phyloP scores from a whole-genome alignment of 768 basidiomycete species.

The Paxillus ammoniavirescens region DNA sequence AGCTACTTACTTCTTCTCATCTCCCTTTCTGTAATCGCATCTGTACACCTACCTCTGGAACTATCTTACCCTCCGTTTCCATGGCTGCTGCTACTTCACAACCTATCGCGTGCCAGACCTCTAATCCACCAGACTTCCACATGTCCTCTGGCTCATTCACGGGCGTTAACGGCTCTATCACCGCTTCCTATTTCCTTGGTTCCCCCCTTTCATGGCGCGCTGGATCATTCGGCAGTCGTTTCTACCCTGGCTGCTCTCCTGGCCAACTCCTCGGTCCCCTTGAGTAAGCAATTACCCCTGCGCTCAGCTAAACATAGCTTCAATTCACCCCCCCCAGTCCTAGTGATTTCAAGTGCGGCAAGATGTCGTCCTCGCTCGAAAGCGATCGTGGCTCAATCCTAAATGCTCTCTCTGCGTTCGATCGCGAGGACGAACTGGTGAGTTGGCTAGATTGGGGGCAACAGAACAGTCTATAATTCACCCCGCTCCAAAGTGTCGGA shows the following conservation, averaged over 20 bases:
- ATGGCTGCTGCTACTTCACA: constrained; percentile 41
- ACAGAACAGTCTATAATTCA: background rate
- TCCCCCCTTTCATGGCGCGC: constrained; percentile 72
- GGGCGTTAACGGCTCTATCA: constrained; percentile 47
- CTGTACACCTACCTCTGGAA: constrained; percentile 1
- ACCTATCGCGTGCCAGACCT: constrained; percentile 42
- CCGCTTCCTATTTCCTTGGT: constrained; percentile 68
- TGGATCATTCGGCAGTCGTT: constrained; percentile 62
- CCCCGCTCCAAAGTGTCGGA: constrained; percentile 55
- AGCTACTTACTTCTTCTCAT: background rate
- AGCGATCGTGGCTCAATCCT: constrained; percentile 58
- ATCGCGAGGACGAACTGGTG: constrained; percentile 73
- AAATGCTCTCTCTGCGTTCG: constrained; percentile 65
- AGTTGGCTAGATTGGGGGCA: constrained; percentile 23
- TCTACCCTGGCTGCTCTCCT: constrained; percentile 63
- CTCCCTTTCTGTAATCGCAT: constrained; percentile 4
- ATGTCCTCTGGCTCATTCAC: constrained; percentile 52
- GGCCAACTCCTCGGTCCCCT: constrained; percentile 59
- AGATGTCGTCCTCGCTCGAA: constrained; percentile 54
- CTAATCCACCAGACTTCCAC: constrained; percentile 23
- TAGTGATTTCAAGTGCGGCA: constrained; percentile 45
- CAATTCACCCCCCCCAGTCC: constrained; percentile 28
- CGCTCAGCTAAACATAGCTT: background rate
- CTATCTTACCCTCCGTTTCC: background rate
- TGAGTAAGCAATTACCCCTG: constrained; percentile 49